Conservation (phyloP, 768 basidiomycete species). For the Kwoniella sp. region DNA sequence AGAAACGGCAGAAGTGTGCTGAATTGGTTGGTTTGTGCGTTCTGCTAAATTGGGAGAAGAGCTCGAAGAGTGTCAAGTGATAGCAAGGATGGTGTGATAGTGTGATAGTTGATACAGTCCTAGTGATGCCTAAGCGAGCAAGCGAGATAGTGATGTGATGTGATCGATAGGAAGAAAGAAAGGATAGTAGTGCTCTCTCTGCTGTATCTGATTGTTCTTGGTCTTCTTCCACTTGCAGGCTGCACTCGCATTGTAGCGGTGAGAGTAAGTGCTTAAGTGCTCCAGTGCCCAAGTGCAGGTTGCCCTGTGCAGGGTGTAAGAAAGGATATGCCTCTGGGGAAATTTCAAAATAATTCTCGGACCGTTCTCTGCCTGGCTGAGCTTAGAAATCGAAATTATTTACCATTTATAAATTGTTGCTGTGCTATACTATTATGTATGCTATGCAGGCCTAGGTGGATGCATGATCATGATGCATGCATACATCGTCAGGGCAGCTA, state of each 20-base stretch:
- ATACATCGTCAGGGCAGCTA: too few species aligned
- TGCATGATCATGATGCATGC: too few species aligned
- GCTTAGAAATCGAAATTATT: neutral
- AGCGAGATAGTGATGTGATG: neutral
- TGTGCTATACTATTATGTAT: too few species aligned
- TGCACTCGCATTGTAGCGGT: too few species aligned
- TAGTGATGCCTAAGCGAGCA: neutral
- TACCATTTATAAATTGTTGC: too few species aligned
- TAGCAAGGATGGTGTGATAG: neutral
- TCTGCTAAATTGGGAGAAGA: too few species aligned
- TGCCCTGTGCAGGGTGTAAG: neutral
- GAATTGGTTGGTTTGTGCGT: too few species aligned
- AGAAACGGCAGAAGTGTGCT: too few species aligned
- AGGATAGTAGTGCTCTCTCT: neutral
- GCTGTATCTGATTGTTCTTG: neutral
- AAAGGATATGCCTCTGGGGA: neutral
- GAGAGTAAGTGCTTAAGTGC: too few species aligned
- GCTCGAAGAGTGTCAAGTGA: neutral
- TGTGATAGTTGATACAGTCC: neutral
- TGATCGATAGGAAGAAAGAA: slow-evolving; percentile 3
- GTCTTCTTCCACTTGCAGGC: neutral
- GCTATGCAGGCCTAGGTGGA: too few species aligned
- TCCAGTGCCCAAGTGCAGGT: too few species aligned
- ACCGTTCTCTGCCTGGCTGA: neutral
- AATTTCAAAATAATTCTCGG: slow-evolving; percentile 3